phyloP scores from a whole-genome alignment of 306 rosid genomes.

The Alnus rubra region DNA sequence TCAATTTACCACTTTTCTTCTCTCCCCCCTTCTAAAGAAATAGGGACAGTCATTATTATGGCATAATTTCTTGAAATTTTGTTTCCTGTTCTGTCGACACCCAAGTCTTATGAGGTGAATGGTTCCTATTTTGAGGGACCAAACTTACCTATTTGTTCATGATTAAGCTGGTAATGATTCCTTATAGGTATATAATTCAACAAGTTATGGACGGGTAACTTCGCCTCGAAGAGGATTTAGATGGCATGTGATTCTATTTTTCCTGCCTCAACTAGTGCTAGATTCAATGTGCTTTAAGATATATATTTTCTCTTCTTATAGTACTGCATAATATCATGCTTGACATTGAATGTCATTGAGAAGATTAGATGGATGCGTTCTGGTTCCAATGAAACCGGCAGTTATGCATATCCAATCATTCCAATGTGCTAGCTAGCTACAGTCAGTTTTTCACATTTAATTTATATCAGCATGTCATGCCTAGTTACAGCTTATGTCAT shows the following conservation, averaged over 20 bases:
- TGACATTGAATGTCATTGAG: neutral
- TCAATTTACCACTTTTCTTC: neutral
- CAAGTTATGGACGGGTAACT: neutral
- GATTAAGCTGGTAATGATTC: too few species aligned
- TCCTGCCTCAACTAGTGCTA: neutral
- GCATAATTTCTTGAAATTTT: neutral
- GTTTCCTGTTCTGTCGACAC: neutral
- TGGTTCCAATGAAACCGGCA: neutral
- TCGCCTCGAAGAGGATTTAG: neutral
- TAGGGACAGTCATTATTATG: neutral
- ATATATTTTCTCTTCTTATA: neutral
- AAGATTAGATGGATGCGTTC: neutral
- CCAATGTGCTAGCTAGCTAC: too few species aligned
- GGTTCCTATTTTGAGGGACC: too few species aligned
- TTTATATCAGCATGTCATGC: too few species aligned
- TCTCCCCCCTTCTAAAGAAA: neutral
- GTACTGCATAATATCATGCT: neutral
- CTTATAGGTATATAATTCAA: too few species aligned
- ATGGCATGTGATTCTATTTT: neutral
- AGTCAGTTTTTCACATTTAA: too few species aligned
- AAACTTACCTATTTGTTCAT: too few species aligned
- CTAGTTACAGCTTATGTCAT: too few species aligned
- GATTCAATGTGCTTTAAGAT: neutral
- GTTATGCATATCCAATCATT: neutral
- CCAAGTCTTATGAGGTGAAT: too few species aligned